Base-by-base conservation (phyloP, 441 rosid species). In the Gossypium schwendimanii region DNA sequence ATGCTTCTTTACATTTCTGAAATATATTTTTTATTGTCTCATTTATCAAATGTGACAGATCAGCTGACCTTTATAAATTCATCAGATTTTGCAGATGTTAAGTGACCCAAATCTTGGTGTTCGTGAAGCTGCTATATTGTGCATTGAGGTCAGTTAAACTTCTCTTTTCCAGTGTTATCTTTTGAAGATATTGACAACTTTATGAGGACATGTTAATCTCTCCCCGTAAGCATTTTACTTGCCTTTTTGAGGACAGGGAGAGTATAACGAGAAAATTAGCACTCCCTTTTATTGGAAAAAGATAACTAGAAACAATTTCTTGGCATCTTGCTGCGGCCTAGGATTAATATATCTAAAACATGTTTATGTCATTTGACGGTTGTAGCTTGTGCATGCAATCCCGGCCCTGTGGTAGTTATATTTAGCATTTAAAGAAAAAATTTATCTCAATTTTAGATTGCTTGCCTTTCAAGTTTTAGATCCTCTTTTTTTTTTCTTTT, bases 31-130 rank as follows among this genome's bases (percentile, higher is more conserved):
- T 45, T 69, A 81, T 72, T 47, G 23, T 58, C 53, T 65, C 65
- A 14, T 47, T 14, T 11, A 60, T 53, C 75, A 14, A 17, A 18
- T 55, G 21, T 49, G 55, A 36, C 60, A 52, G n/a, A 24, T 47
- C n/a, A 41, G 62, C 58, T 44, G 24, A 60, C n/a, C 52, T 70
- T 24, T 52, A 24, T 20, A 2, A 20, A 18, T 70, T 79, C 74
- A 50, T 66, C 87, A 96, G 99, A 90, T 93, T 70, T 87, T 96
- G 86, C 97, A 91, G 85, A 86, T 93, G 96, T 76, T 96, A 83
- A 96, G 79, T 77, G 97, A 96, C 77, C 82, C 91, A 31, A 96
- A 96, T 84, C 92, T 81, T 45, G 82, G 90, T 69, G 99, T 93
- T 69, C 89, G 96, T 77, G 99, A 93, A 85, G 96, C 94, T 69